These are phyloP conservation scores for Cyanidioschyzon merolae DNA, from an alignment of 23 red algal genomes.

Conservation along the genomic window DNA sequence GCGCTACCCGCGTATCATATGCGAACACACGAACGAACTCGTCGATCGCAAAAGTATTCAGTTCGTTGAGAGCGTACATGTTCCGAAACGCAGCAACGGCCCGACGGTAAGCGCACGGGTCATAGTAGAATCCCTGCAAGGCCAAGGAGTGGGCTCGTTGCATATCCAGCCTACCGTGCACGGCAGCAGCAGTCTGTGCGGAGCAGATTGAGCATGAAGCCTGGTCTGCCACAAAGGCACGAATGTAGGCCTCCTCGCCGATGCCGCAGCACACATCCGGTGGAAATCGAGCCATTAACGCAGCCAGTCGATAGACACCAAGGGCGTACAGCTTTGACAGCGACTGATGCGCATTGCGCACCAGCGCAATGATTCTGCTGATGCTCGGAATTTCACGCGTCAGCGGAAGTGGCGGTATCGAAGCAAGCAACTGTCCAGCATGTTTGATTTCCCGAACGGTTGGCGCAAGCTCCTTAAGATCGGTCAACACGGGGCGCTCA, in stretches of 20 bases:
- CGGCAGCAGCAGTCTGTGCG: background rate
- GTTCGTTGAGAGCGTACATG: background rate
- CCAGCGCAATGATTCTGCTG: background rate
- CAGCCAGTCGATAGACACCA: background rate
- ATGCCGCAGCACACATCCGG: background rate
- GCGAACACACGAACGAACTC: background rate
- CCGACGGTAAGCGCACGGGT: constrained; percentile 2
- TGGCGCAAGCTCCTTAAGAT: background rate
- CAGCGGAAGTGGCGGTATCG: background rate
- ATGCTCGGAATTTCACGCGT: background rate
- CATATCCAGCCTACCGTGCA: background rate
- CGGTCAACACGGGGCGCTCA: background rate
- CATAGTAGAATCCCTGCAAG: constrained; percentile 1
- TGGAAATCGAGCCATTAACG: background rate
- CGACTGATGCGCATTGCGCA: background rate
- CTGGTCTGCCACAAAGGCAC: constrained; percentile 14
- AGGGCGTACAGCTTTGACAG: background rate
- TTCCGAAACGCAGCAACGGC: constrained; percentile 13
- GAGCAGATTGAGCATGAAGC: constrained; percentile 17
- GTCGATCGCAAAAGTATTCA: constrained; percentile 4
- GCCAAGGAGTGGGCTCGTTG: constrained; percentile 8
- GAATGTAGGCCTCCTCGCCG: background rate
- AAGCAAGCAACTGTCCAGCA: background rate
- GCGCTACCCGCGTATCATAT: background rate
- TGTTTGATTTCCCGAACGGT: background rate